Base-by-base conservation (phyloP, 345 rosid species). In the Salix arbutifolia region DNA sequence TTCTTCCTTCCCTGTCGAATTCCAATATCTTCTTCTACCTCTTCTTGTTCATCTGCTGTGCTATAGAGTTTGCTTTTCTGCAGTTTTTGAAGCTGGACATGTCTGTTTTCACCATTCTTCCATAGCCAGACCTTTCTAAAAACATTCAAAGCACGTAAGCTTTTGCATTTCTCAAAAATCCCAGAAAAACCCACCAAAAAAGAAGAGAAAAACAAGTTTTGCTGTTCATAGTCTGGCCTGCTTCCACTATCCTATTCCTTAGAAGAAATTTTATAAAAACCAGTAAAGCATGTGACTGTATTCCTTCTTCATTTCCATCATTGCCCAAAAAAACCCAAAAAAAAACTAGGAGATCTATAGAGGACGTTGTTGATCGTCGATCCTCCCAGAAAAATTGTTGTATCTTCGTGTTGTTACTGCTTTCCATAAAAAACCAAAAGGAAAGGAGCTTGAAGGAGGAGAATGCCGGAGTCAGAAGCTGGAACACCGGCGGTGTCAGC, bases 401-500 rank as follows among this genome's bases (percentile, higher is more conserved):
- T n/a, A n/a, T n/a, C n/a, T n/a, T n/a, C n/a, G n/a, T n/a, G n/a
- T n/a, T n/a, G n/a, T n/a, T n/a, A n/a, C n/a, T n/a, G n/a, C n/a
- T n/a, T n/a, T n/a, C n/a, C n/a, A n/a, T n/a, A n/a, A n/a, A n/a
- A n/a, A n/a, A 62, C 18, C 58, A 48, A 62, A 77, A 76, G 30
- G 48, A 31, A 28, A 62, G 48, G 19, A 31, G 16, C 65, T 74
- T 35, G 8, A 17, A 23, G 50, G 40, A 5, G 62, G 42, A 69
- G 79, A 71, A 87, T 86, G 89, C 76, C 87, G 23, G 94, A 83
- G 40, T 60, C 75, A 5, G 69, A 40, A 60, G 48, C 77, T 2
- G 88, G 75, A 46, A 88, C 91, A 7, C 90, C 90, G 35, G 77
- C 86, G 65, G 91, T 78, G 8, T 90, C 97, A 8, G 90, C 99